Percentiles rank a stretch among this genome's conserved stretches.
phyloP scores from a whole-genome alignment of 805 yeast species.

The Teunomyces gatunensis region DNA sequence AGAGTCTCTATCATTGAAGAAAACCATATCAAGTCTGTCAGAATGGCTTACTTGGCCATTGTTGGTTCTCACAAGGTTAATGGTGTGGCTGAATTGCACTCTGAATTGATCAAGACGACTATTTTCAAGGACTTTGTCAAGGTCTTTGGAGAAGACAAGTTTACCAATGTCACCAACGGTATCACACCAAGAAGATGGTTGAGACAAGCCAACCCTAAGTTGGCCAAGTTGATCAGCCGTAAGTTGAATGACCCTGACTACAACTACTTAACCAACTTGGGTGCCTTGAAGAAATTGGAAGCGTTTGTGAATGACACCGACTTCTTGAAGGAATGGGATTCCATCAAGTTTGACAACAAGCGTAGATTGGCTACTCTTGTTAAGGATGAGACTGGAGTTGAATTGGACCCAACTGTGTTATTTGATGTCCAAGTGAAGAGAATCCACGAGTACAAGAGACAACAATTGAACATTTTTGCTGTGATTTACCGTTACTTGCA shows the following conservation, averaged over 20 bases:
- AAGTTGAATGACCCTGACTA: constrained; percentile 65
- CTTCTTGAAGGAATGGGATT: constrained; percentile 69
- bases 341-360: constrained; percentile 70
- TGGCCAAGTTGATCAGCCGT: constrained; percentile 69
- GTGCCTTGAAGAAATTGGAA: constrained; percentile 64
- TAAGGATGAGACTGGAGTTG: constrained; percentile 60
- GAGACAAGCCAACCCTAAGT: constrained; percentile 84
- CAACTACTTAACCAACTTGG: constrained; percentile 66
- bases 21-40: constrained; percentile 71
- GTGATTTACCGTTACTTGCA: constrained; percentile 78
- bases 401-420: constrained; percentile 68
- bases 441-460: constrained; percentile 94
- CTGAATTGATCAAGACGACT: constrained; percentile 84
- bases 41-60: constrained; percentile 91
- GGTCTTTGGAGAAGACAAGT: constrained; percentile 77
- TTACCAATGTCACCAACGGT: constrained; percentile 92
- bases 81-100: constrained; percentile 95
- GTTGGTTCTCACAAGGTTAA: constrained; percentile 91
- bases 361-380: constrained; percentile 62
- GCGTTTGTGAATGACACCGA: constrained; percentile 62
- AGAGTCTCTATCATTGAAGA: constrained; percentile 87
- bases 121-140: constrained; percentile 87
- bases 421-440: constrained; percentile 93
- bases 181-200: constrained; percentile 97
- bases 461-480: constrained; percentile 89